These are phyloP conservation scores for Cryptosporidium muris DNA, from an alignment of 169 alveolate genomes.

Conservation along the genomic window DNA sequence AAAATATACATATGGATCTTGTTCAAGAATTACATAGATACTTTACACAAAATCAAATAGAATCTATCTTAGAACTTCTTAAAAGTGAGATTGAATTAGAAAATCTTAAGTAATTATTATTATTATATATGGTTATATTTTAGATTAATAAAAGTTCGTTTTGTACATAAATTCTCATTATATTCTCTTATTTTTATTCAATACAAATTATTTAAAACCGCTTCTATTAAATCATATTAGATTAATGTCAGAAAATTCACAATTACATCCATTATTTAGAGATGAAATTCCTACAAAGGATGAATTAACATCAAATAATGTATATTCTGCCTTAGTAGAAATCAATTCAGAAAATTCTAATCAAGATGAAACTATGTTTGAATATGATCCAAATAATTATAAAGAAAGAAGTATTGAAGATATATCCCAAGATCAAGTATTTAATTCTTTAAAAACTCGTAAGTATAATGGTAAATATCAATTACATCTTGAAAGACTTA, in stretches of 20 bases:
- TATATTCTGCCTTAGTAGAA: constrained; percentile 63
- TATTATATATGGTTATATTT: neutral
- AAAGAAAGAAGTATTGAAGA: neutral
- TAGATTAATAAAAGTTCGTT: neutral
- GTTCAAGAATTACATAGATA: no score
- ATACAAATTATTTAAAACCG: neutral
- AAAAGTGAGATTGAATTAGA: neutral
- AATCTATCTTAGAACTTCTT: no score
- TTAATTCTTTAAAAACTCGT: neutral
- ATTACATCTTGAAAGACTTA: constrained; percentile 45
- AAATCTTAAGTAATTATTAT: neutral
- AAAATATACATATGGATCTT: no score
- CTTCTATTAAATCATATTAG: no score
- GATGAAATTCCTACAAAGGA: constrained; percentile 40
- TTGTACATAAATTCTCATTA: no score
- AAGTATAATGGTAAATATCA: constrained; percentile 48
- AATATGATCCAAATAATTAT: neutral
- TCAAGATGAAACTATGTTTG: neutral
- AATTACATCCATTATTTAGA: constrained; percentile 67
- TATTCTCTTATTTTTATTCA: neutral
- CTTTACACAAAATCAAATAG: no score
- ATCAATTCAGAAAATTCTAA: neutral
- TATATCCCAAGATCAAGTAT: neutral
- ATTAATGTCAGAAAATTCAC: no score
- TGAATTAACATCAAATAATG: constrained; percentile 36